Conservation (phyloP, 257 asterid species). For the Nicotiana obtusifolia region DNA sequence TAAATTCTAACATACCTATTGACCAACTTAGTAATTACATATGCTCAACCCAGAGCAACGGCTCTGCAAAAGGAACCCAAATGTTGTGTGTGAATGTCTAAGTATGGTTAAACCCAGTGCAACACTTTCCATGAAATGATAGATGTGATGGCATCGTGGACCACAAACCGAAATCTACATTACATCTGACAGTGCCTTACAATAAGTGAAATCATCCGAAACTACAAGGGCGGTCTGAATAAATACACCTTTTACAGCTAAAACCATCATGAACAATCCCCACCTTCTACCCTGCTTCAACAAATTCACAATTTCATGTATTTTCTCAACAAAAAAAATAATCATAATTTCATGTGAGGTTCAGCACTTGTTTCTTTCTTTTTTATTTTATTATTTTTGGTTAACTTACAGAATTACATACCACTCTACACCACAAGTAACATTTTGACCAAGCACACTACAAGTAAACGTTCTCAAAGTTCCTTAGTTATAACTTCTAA, state of each 20-base stretch:
- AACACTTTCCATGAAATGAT: background rate
- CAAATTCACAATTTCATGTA: too few species aligned
- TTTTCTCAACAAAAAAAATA: too few species aligned
- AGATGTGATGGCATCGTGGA: background rate
- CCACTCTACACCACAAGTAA: background rate
- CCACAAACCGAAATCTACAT: background rate
- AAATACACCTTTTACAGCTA: too few species aligned
- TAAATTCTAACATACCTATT: background rate
- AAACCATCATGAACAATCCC: too few species aligned
- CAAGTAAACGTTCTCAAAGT: background rate
- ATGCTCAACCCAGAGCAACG: background rate
- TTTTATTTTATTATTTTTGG: background rate
- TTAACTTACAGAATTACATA: background rate
- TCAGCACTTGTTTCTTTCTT: background rate
- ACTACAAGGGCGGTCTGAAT: background rate
- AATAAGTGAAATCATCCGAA: background rate
- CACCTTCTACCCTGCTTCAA: too few species aligned
- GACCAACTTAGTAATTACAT: background rate
- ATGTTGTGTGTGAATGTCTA: background rate
- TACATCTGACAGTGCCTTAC: background rate
- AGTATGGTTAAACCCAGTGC: background rate
- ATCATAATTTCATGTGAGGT: background rate
- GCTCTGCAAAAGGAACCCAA: background rate
- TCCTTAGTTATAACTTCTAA: background rate
- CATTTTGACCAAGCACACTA: too few species aligned